Percentiles rank a stretch among this genome's conserved stretches.
Evolutionary conservation across 768 basidiomycete genomes (phyloP).

Genomic region (Gelatoporia subvermispora): DNA sequence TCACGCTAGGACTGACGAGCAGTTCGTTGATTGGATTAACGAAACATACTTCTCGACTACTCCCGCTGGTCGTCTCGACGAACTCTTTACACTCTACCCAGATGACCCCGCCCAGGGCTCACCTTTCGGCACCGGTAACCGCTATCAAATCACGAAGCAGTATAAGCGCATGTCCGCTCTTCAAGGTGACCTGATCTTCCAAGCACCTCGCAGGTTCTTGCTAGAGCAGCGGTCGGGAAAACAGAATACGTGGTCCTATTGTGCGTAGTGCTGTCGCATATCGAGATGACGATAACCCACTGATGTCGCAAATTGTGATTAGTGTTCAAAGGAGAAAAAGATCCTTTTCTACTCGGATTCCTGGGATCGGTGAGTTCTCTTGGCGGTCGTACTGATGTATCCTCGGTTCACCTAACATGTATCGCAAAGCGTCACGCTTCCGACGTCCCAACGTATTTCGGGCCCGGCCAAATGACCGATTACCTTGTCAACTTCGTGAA

Average conservation of each 20-base stretch:
- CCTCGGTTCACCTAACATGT: not conserved
- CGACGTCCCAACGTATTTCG: slow-evolving; percentile 41
- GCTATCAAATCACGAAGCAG: slow-evolving; percentile 42
- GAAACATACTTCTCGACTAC: slow-evolving; percentile 16
- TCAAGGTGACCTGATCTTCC: slow-evolving; percentile 32
- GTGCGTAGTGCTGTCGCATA: slow-evolving; percentile 16
- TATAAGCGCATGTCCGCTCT: slow-evolving; percentile 31
- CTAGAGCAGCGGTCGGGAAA: slow-evolving; percentile 32
- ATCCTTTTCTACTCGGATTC: not conserved
- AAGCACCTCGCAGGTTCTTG: slow-evolving; percentile 31
- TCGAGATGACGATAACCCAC: too few relatives aligned
- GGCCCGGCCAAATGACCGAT: slow-evolving; percentile 39
- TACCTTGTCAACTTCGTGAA: slow-evolving; percentile 41
- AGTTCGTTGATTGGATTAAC: slow-evolving; percentile 1
- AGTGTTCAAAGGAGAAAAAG: slow-evolving; percentile 10
- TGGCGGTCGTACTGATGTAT: not conserved
- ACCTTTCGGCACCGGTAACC: slow-evolving; percentile 43
- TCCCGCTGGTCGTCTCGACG: slow-evolving; percentile 7
- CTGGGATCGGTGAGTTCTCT: slow-evolving; percentile 6
- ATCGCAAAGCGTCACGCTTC: slow-evolving; percentile 36
- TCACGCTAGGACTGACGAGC: slow-evolving; percentile 6
- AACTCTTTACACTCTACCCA: slow-evolving; percentile 24
- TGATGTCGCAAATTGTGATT: not conserved
- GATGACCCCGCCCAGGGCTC: slow-evolving; percentile 39
- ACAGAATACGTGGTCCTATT: slow-evolving; percentile 39